Percentiles rank a stretch among this genome's conserved stretches.
Evolutionary conservation across 2,329 filamentous ascomycete genomes (phyloP).

Genomic region (Juglanconis sp.): DNA sequence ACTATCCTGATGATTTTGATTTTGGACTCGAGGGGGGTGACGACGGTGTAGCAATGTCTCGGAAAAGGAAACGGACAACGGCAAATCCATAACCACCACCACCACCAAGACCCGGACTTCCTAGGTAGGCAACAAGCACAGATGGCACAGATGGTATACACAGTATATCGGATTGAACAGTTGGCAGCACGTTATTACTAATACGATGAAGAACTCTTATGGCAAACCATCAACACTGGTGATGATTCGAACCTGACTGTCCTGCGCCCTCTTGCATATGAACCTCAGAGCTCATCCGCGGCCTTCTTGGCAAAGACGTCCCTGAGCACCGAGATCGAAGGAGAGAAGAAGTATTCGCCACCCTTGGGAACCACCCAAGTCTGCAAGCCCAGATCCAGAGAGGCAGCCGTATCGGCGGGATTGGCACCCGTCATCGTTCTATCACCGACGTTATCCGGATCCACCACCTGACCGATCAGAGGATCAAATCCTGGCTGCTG

Average conservation of each 20-base stretch:
- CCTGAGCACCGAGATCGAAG: slow-evolving; percentile 33
- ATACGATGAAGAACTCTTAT: too few relatives aligned
- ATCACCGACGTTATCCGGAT: slow-evolving; percentile 19
- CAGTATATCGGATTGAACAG: too few relatives aligned
- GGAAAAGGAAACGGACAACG: too few relatives aligned
- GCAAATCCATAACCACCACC: too few relatives aligned
- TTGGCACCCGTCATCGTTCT: slow-evolving; percentile 26
- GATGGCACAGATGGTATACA: too few relatives aligned
- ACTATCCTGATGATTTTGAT: not conserved
- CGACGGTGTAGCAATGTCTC: too few relatives aligned
- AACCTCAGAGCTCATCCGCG: not conserved
- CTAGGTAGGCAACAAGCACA: too few relatives aligned
- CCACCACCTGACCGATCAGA: slow-evolving; percentile 31
- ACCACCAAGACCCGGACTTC: too few relatives aligned
- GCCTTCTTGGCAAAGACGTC: slow-evolving; percentile 16
- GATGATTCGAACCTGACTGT: not conserved
- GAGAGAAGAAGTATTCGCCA: slow-evolving; percentile 45
- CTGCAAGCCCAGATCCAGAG: slow-evolving; percentile 22
- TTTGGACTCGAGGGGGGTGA: not conserved
- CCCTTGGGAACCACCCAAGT: slow-evolving; percentile 39
- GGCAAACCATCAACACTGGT: too few relatives aligned
- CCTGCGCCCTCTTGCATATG: not conserved
- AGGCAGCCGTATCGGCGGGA: slow-evolving; percentile 20
- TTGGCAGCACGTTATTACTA: too few relatives aligned
- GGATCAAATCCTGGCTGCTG: slow-evolving; percentile 32